Base-by-base conservation (phyloP, 495 filamentous ascomycete genomes). In the Penicillium manginii region DNA sequence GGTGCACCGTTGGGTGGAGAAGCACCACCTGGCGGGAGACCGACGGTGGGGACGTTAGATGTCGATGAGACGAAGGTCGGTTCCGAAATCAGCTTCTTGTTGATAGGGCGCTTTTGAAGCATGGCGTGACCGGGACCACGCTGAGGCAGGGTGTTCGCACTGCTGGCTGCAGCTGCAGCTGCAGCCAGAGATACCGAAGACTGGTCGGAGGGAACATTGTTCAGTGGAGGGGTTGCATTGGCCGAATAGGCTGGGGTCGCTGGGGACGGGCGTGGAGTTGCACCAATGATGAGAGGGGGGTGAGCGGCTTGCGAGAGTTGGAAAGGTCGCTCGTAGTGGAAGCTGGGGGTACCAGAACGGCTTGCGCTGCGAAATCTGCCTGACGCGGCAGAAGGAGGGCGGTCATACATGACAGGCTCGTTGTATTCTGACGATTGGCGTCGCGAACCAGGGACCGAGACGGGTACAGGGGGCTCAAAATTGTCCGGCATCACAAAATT, bases 71-170 rank as follows among this genome's bases (percentile, higher is more conserved):
- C 71, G 55, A 96, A 88, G 0, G 83, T 89, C 0, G 92, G 92
- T 61, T 94, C 92, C 3, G 91, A 93, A 39, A 97, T 96, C 26
- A 88, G 84, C 33, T 81, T 76, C 65, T 93, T 92, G 63, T 85
- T 87, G 48, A 94, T 77, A 0, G 83, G 77, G 37, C 84, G 84
- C 77, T 91, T 94, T 54, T 71, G 78, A 21, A 75, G 71, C 53
- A 59, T 55, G 40, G 51, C 54, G 50, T 63, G 52, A 6, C 72
- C 67, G n/a, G 68, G 64, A 21, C 68, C 61, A 17, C 71, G 70
- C 57, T 78, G 68, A 21, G 71, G 63, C 19, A 64, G 50, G 2
- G 55, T 64, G 18, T 37, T 42, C 12, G 11, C 15, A 22, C 33
- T 57, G 35, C 18, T 59, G 11, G 63, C 51, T 12, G n/a, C 51